A percentile compares a stretch with the other conserved stretches of the same genome.
These are phyloP conservation scores for Phytophthora idaei DNA, from an alignment of 352 stramenopile genomes.

Conservation along the genomic window DNA sequence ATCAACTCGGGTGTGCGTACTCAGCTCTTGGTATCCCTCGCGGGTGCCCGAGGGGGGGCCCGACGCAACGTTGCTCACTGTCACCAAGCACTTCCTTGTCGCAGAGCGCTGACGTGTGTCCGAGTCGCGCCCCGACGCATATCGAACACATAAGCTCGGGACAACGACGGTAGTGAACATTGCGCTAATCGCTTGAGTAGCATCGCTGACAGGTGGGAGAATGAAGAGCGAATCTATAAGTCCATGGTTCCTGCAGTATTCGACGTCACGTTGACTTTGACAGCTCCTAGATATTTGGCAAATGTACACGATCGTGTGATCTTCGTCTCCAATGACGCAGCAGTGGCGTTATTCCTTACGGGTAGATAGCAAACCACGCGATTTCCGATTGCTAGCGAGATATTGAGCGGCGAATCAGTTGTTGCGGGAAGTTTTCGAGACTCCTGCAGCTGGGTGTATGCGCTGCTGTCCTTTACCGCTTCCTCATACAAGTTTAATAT, in stretches of 20 bases:
- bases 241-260: constrained; percentile 29
- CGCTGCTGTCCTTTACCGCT: constrained; percentile 36
- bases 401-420: constrained; percentile 26
- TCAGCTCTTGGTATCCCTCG: constrained; percentile 25
- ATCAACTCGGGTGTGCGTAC: constrained; percentile 41
- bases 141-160: constrained; percentile 40
- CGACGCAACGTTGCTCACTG: no score
- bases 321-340: constrained; percentile 33
- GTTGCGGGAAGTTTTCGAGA: constrained; percentile 12
- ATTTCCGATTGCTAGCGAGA: constrained; percentile 43
- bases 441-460: neutral
- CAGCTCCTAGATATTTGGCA: constrained; percentile 53
- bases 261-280: constrained; percentile 32
- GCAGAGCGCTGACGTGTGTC: no score
- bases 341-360: constrained; percentile 31
- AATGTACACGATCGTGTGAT: constrained; percentile 46
- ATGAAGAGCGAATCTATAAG: constrained; percentile 51
- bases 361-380: constrained; percentile 50
- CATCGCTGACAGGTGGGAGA: constrained; percentile 29
- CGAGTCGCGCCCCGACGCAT: neutral
- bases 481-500: constrained; percentile 54
- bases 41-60: no score
- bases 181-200: neutral
- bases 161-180: constrained; percentile 14
- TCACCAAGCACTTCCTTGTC: no score